phyloP scores from a whole-genome alignment of 768 basidiomycete species.

The Leccinum pellstonianum region DNA sequence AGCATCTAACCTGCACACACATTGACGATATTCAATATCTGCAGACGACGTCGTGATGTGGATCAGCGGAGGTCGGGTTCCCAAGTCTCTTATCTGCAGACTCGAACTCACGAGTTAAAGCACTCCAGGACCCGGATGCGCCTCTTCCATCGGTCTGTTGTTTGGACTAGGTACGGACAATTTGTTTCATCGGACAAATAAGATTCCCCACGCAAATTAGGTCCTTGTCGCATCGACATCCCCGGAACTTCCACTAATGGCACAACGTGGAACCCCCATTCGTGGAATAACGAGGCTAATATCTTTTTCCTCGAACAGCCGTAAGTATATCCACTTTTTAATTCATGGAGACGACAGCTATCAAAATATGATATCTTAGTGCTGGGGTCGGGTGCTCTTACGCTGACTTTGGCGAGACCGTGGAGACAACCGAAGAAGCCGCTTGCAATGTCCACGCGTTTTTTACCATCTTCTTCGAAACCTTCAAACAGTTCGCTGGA shows the following conservation, averaged over 20 bases:
- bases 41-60: slow-evolving; percentile 68
- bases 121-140: slow-evolving; percentile 54
- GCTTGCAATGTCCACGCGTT: slow-evolving; percentile 75
- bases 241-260: slow-evolving; percentile 53
- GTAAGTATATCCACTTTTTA: slow-evolving; percentile 17
- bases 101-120: neutral
- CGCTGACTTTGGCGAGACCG: slow-evolving; percentile 63
- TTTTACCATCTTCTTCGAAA: slow-evolving; percentile 76
- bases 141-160: slow-evolving; percentile 52
- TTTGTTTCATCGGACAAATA: neutral
- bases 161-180: slow-evolving; percentile 50
- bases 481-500: slow-evolving; percentile 69
- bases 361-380: slow-evolving; percentile 28
- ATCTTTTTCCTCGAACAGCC: slow-evolving; percentile 75
- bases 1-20: neutral
- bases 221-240: slow-evolving; percentile 62
- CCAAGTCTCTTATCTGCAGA: neutral
- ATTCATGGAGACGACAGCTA: neutral
- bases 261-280: slow-evolving; percentile 61
- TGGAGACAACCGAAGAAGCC: slow-evolving; percentile 78
- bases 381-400: slow-evolving; percentile 74
- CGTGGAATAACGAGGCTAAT: slow-evolving; percentile 66
- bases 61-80: slow-evolving; percentile 58
- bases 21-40: neutral
- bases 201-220: slow-evolving; percentile 32